A percentile compares a stretch with the other conserved stretches of the same genome.
These are phyloP conservation scores for Rhodotorula sp. DNA, from an alignment of 1,284 basidiomycete species.

Conservation along the genomic window DNA sequence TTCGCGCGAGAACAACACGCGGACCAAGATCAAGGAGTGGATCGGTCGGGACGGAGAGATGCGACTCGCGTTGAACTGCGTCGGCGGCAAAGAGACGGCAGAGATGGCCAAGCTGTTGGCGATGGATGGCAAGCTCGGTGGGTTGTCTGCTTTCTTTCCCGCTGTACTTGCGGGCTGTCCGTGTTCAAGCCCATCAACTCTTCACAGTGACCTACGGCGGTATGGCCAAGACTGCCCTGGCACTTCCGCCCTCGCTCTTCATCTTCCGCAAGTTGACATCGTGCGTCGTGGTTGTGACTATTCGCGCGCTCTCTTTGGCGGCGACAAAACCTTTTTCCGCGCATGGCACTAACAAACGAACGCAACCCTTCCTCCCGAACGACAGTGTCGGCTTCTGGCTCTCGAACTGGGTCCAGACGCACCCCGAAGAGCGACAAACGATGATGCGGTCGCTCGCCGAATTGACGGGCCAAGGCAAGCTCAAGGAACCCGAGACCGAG, in stretches of 20 bases:
- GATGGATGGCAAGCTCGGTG: slow-evolving; percentile 25
- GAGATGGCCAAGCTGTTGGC: slow-evolving; percentile 63
- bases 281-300: slow-evolving; percentile 18
- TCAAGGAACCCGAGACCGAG: slow-evolving; percentile 65
- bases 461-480: slow-evolving; percentile 61
- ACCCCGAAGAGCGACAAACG: slow-evolving; percentile 45
- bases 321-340: neutral
- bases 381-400: slow-evolving; percentile 44
- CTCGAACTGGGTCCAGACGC: slow-evolving; percentile 62
- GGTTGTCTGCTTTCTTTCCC: slow-evolving; percentile 36
- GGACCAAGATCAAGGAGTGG: slow-evolving; percentile 51
- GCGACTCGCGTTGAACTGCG: slow-evolving; percentile 71
- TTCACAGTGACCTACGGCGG: slow-evolving; percentile 76
- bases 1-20: slow-evolving; percentile 41
- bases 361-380: no score
- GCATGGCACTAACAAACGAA: no score
- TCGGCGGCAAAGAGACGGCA: slow-evolving; percentile 67
- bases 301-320: neutral
- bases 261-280: slow-evolving; percentile 63
- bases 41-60: slow-evolving; percentile 30
- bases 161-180: neutral
- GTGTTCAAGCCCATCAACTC: slow-evolving; percentile 41
- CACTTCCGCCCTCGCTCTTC: slow-evolving; percentile 71
- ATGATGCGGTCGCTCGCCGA: slow-evolving; percentile 59
- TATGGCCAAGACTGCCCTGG: slow-evolving; percentile 77